phyloP scores from a whole-genome alignment of 2,329 filamentous ascomycete species.

The Fusarium goolgardi region DNA sequence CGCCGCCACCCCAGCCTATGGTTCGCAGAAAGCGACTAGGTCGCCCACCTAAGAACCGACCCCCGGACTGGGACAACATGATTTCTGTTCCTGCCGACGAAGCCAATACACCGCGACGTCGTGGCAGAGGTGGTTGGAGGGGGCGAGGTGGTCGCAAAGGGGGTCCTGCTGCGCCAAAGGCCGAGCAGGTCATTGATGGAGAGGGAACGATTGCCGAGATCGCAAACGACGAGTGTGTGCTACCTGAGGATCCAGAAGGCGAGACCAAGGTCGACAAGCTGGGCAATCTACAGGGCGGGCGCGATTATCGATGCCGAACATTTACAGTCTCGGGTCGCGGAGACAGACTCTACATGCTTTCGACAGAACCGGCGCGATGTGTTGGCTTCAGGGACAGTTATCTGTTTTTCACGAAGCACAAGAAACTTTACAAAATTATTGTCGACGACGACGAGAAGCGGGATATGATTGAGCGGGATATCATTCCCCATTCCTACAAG shows the following conservation, averaged over 20 bases:
- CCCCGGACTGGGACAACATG: constrained; percentile 79
- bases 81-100: constrained; percentile 67
- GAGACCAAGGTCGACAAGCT: constrained; percentile 93
- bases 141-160: constrained; percentile 74
- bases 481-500: constrained; percentile 99
- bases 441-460: constrained; percentile 97
- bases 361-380: constrained; percentile 95
- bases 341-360: constrained; percentile 94
- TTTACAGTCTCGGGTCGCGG: constrained; percentile 90
- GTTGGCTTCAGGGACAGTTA: constrained; percentile 98
- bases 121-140: constrained; percentile 78
- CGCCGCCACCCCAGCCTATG: no score
- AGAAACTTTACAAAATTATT: constrained; percentile 96
- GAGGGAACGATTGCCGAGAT: constrained; percentile 94
- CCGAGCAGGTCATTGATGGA: constrained; percentile 88
- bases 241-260: constrained; percentile 88
- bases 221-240: constrained; percentile 87
- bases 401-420: constrained; percentile 98
- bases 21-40: no score
- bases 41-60: constrained; percentile 88
- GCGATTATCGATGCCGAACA: constrained; percentile 94
- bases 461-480: constrained; percentile 92
- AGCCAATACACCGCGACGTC: constrained; percentile 69
- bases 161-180: constrained; percentile 78
- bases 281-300: constrained; percentile 82